Evolutionary conservation across 2,329 filamentous ascomycete genomes (phyloP).

Genomic region (Calonectria ilicicola): DNA sequence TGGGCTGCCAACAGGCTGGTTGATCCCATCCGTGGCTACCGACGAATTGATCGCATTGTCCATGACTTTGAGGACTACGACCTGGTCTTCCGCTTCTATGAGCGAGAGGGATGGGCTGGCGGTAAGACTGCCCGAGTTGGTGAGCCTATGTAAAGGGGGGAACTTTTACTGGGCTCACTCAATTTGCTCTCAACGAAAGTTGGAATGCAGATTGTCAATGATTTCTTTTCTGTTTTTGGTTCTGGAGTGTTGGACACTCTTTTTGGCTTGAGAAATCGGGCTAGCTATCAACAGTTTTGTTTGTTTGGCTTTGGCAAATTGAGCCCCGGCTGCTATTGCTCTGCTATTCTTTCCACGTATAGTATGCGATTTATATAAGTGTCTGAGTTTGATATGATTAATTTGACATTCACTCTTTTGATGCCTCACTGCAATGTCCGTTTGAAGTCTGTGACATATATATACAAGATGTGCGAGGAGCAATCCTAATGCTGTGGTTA

Average conservation of each 20-base stretch:
- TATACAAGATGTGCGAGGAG: not conserved
- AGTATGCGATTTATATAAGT: not conserved
- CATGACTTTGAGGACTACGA: conserved; percentile 98
- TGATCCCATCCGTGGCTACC: conserved; percentile 87
- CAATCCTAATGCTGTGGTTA: not conserved
- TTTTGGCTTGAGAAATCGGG: conserved; percentile 1
- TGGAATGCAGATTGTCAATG: not conserved
- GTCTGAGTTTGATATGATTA: not conserved
- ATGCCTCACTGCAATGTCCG: not conserved
- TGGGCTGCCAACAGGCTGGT: conserved; percentile 65
- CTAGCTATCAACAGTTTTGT: not conserved
- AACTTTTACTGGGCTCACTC: not conserved
- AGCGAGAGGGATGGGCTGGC: conserved; percentile 82
- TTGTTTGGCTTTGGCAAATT: not conserved
- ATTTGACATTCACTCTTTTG: conserved; percentile 11
- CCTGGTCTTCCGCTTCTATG: conserved; percentile 95
- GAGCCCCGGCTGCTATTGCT: not conserved
- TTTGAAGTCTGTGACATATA: not conserved
- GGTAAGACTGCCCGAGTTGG: conserved; percentile 66
- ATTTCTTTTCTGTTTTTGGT: not conserved
- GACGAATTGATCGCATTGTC: conserved; percentile 91
- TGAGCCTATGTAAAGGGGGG: conserved; percentile 51
- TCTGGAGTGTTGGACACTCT: conserved; percentile 7
- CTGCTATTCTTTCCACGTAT: not conserved
- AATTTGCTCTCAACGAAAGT: not conserved